Conservation (phyloP, 306 rosid genomes). For the Boehmeria nivea region DNA sequence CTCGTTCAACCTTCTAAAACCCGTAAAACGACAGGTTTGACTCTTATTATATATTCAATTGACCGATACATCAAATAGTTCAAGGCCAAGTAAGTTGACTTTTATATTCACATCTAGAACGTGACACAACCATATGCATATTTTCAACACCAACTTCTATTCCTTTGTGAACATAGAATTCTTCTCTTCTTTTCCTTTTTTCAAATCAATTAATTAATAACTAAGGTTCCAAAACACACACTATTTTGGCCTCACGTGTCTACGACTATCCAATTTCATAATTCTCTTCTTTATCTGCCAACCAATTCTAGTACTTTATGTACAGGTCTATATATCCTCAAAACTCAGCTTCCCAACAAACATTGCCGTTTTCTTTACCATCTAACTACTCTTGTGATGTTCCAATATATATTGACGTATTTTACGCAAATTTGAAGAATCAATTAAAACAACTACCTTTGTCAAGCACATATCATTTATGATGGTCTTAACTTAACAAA, state of each 20-base stretch:
- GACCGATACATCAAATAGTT: neutral
- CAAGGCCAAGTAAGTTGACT: neutral
- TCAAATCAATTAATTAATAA: neutral
- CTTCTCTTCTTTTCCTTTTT: no score
- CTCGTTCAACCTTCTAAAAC: conserved; percentile 1
- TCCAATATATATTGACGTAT: no score
- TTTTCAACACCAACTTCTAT: neutral
- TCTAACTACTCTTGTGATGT: conserved; percentile 26
- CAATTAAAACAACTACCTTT: neutral
- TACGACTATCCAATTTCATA: conserved; percentile 28
- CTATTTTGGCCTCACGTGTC: conserved; percentile 9
- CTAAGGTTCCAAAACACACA: conserved; percentile 9
- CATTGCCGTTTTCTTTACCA: conserved; percentile 21
- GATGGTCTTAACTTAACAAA: neutral
- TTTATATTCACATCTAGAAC: neutral
- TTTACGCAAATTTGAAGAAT: no score
- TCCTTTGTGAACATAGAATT: no score
- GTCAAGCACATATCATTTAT: neutral
- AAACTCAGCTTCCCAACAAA: conserved; percentile 5
- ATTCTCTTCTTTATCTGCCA: conserved; percentile 22
- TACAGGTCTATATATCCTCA: no score
- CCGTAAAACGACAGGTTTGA: no score
- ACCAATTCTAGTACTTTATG: conserved; percentile 14
- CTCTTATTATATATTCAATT: neutral
- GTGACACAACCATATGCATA: neutral